Evolutionary conservation across 78 protist species (phyloP), one percentile per base, ranked within the genome.

Genomic region (Capsaspora owczarzaki): DNA sequence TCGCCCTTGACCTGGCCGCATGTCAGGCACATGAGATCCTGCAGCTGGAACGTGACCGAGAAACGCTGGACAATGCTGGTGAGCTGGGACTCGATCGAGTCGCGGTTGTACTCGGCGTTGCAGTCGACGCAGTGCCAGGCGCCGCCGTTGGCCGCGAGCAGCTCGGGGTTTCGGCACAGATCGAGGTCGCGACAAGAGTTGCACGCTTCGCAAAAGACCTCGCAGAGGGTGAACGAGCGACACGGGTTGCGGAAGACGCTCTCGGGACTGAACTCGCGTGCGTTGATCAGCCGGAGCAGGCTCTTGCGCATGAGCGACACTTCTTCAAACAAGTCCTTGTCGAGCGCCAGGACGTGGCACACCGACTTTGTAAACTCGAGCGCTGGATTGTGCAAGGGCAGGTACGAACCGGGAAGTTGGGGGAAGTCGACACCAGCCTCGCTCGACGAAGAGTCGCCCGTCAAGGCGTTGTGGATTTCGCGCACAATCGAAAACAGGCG

Each of bases 131-230:
- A 77, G 2, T 31, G 23, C 53, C 70, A 78, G 60, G 27, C 49
- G 40, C 69, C 60, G 72, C 43, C 27, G 35, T 61, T 35, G 37
- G 2, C 27, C 42, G 1, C 23, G 41, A 66, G 38, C 41, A 79
- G 19, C 8, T 35, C 61, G 23, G n/a, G 46, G 46, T 87, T 84
- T 10, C 90, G 81, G 35, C 85, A 75, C 4, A 91, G 84, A 49
- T 87, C 91, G 19, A 88, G 35, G 56, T 88, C 92, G 60, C 89
- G 43, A 60, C 76, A 77, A 29, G 0, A 0, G 70, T 86, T 83
- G 69, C 95, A 92, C 61, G 35, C 77, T 5, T 82, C 20, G 82
- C 95, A 92, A 46, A 87, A 76, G 22, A 92, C 90, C 44, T 92
- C 87, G 0, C 82, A 78, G 31, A 92, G 51, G 12, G 47, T 49